Evolutionary conservation across 345 rosid genomes (phyloP).

Genomic region (Pugionium dolabratum): DNA sequence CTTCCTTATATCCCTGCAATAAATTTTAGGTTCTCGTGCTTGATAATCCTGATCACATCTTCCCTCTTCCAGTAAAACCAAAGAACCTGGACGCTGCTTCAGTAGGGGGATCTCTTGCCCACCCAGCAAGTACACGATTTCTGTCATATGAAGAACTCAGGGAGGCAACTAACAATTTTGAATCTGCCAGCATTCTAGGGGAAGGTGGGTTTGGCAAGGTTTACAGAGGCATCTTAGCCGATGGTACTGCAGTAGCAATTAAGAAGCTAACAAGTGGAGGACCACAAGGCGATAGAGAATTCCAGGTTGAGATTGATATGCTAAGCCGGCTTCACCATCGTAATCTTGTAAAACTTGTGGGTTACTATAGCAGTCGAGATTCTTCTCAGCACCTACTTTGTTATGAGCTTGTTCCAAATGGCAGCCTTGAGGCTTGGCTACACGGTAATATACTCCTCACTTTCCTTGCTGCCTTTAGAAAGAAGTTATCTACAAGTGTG

Average conservation of each 20-base stretch:
- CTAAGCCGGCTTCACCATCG: constrained; percentile 99
- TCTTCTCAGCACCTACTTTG: constrained; percentile 91
- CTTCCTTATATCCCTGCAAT: background rate
- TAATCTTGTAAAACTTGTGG: constrained; percentile 96
- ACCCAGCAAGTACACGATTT: constrained; percentile 85
- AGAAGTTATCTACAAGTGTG: constrained; percentile 7
- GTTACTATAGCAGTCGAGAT: constrained; percentile 87
- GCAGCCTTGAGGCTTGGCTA: constrained; percentile 97
- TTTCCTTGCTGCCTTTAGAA: constrained; percentile 16
- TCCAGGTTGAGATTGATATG: constrained; percentile 98
- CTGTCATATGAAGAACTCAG: constrained; percentile 92
- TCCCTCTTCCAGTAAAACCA: constrained; percentile 58
- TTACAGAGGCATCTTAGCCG: constrained; percentile 93
- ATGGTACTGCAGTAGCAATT: constrained; percentile 98
- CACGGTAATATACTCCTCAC: constrained; percentile 60
- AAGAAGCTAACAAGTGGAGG: constrained; percentile 93
- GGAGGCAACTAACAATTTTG: constrained; percentile 92
- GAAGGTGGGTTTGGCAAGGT: constrained; percentile 99
- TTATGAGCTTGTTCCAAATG: constrained; percentile 97
- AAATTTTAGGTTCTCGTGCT: background rate
- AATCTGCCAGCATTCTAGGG: constrained; percentile 80
- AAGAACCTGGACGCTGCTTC: constrained; percentile 52
- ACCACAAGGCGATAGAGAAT: constrained; percentile 94
- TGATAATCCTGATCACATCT: background rate
- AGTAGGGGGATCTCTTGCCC: constrained; percentile 66